phyloP scores from a whole-genome alignment of 176 grass and related monocot species.

The Carex pumila region DNA sequence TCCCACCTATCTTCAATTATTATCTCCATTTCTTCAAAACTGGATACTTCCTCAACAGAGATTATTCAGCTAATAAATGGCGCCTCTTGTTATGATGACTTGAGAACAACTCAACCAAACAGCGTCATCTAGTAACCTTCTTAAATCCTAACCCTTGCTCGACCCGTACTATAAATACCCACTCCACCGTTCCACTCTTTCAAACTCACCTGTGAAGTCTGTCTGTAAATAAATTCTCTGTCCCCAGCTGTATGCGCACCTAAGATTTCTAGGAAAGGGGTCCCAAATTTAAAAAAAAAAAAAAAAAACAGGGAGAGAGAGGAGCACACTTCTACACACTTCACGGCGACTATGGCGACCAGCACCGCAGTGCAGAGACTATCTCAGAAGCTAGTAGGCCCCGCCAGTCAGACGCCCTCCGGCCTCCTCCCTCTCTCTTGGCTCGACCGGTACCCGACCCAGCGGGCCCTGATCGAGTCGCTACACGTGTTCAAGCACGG shows the following conservation, averaged over 20 bases:
- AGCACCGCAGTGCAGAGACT: slow-evolving; percentile 32
- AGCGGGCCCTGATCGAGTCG: slow-evolving; percentile 81
- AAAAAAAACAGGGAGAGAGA: neutral
- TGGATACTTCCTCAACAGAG: neutral
- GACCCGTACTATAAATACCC: neutral
- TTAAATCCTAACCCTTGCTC: neutral
- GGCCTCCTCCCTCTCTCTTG: slow-evolving; percentile 61
- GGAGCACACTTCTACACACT: neutral
- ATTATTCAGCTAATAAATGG: neutral
- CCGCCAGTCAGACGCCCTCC: slow-evolving; percentile 37
- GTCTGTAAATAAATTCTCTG: neutral
- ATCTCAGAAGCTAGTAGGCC: slow-evolving; percentile 57
- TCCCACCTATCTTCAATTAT: neutral
- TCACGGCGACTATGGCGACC: slow-evolving; percentile 26
- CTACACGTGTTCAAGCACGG: slow-evolving; percentile 85
- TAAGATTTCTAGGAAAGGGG: neutral
- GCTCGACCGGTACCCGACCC: slow-evolving; percentile 90
- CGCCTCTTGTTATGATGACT: neutral
- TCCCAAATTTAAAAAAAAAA: neutral
- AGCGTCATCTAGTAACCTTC: neutral
- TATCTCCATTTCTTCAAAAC: neutral
- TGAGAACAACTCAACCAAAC: neutral
- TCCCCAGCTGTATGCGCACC: neutral
- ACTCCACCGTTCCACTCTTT: neutral
- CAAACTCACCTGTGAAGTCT: neutral